Base-by-base conservation (phyloP, 495 filamentous ascomycete species). In the Terfezia boudieri region DNA sequence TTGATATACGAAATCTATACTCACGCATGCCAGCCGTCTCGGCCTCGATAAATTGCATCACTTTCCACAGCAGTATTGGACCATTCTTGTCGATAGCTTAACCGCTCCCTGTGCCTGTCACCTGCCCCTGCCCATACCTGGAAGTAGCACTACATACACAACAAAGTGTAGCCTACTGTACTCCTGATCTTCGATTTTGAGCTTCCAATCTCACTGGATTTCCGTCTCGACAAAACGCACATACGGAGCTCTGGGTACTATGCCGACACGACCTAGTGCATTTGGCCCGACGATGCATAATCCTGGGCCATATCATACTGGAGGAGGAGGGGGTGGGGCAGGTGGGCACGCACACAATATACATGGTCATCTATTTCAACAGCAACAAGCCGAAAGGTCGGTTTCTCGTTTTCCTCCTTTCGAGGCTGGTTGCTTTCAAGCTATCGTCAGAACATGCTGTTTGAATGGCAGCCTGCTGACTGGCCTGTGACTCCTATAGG, bases 211-310 rank as follows among this genome's bases (percentile, higher is more conserved):
- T 32, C 26, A 32, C 26, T 32, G 26, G 26, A 32, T 4, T 0
- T 32, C 26, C 26, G 26, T 32, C 26, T 7, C 26, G 26, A 32
- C 26, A 32, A 32, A 32, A 32, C 26, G 26, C 26, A 32, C 26
- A 32, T 32, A 32, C 26, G 26, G 26, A 32, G 26, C 7, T 32
- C 26, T 32, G 26, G 17, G 41, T 20, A 46, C 41, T 20, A 46
- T 46, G 36, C 62, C 62, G 37, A 54, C 62, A 50, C 62, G 62
- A 59, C 52, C 62, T 50, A 60, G 58, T 54, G 55, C 55, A 7
- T 65, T 62, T 55, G 62, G 62, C 51, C 61, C 61, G 17, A 61
- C 58, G 11, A 58, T 64, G 58, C 61, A 64, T 48, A 58, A 55
- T 43, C 59, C 62, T n/a, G 55, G 50, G 22, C 58, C 62, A n/a